Evolutionary conservation across 495 filamentous ascomycete species (phyloP).

Genomic region (Podospora pseudoanserina): DNA sequence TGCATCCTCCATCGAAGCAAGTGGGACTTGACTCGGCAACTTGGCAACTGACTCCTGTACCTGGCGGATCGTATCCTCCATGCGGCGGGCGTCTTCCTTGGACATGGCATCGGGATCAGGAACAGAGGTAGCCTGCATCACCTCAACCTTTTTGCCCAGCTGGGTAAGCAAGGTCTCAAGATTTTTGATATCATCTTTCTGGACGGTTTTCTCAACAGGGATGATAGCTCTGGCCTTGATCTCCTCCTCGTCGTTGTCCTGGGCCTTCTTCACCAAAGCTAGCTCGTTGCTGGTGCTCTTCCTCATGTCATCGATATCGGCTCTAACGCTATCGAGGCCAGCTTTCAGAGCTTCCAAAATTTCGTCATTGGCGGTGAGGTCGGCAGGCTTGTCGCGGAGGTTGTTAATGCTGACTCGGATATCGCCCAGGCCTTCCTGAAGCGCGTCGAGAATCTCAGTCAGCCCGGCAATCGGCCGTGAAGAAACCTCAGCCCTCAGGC

Average conservation of each 20-base stretch:
- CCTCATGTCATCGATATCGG: slow-evolving; percentile 75
- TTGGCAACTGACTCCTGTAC: slow-evolving; percentile 59
- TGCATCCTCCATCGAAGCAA: slow-evolving; percentile 25
- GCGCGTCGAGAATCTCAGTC: slow-evolving; percentile 72
- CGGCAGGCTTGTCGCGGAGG: slow-evolving; percentile 70
- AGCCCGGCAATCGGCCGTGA: slow-evolving; percentile 54
- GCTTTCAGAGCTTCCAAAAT: slow-evolving; percentile 81
- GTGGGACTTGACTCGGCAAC: slow-evolving; percentile 44
- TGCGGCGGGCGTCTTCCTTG: slow-evolving; percentile 41
- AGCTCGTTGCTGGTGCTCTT: slow-evolving; percentile 51
- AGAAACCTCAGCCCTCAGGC: slow-evolving; percentile 61
- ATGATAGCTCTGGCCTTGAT: slow-evolving; percentile 29
- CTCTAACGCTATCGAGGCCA: slow-evolving; percentile 65
- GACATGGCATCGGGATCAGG: slow-evolving; percentile 36
- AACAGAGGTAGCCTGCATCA: slow-evolving; percentile 62
- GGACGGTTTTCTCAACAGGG: slow-evolving; percentile 43
- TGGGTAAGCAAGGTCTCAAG: slow-evolving; percentile 78
- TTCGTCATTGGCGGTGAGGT: slow-evolving; percentile 76
- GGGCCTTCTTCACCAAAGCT: slow-evolving; percentile 34
- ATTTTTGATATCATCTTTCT: slow-evolving; percentile 71
- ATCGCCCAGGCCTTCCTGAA: slow-evolving; percentile 75
- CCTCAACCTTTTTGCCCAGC: slow-evolving; percentile 77
- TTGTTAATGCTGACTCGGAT: slow-evolving; percentile 73
- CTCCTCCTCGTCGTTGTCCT: slow-evolving; percentile 15
- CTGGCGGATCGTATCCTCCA: slow-evolving; percentile 42